phyloP scores from a whole-genome alignment of 139 green algal genomes.

The Zygnema cylindricum region DNA sequence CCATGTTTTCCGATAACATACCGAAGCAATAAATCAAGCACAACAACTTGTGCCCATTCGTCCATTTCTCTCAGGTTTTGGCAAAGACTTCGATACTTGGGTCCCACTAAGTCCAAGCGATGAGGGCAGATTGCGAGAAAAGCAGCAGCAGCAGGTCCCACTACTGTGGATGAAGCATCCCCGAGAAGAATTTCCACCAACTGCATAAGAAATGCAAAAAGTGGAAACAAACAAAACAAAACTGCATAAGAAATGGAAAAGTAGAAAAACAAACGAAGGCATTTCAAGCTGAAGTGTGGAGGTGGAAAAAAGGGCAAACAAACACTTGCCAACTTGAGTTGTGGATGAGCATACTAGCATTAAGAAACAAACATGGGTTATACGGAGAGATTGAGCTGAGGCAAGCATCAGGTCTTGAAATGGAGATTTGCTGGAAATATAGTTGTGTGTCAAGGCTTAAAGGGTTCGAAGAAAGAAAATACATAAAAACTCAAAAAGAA shows the following conservation, averaged over 20 bases:
- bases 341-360: too few species aligned
- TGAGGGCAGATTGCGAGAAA: conserved; percentile 43
- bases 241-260: background rate
- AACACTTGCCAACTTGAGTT: too few species aligned
- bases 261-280: too few species aligned
- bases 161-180: conserved; percentile 17
- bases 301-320: too few species aligned
- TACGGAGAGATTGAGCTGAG: too few species aligned
- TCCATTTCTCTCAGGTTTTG: conserved; percentile 43
- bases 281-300: too few species aligned
- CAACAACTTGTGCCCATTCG: conserved; percentile 43
- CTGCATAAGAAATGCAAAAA: background rate
- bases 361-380: too few species aligned
- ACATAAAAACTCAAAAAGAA: too few species aligned
- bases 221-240: background rate
- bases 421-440: too few species aligned
- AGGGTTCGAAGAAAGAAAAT: too few species aligned
- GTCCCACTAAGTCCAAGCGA: conserved; percentile 3
- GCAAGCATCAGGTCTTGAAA: too few species aligned
- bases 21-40: conserved; percentile 33
- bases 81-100: conserved; percentile 15
- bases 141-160: conserved; percentile 27
- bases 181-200: conserved; percentile 28
- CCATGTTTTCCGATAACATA: conserved; percentile 25
- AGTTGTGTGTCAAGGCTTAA: too few species aligned